phyloP scores from a whole-genome alignment of 352 stramenopile species.

The Globisporangium apiculatum region DNA sequence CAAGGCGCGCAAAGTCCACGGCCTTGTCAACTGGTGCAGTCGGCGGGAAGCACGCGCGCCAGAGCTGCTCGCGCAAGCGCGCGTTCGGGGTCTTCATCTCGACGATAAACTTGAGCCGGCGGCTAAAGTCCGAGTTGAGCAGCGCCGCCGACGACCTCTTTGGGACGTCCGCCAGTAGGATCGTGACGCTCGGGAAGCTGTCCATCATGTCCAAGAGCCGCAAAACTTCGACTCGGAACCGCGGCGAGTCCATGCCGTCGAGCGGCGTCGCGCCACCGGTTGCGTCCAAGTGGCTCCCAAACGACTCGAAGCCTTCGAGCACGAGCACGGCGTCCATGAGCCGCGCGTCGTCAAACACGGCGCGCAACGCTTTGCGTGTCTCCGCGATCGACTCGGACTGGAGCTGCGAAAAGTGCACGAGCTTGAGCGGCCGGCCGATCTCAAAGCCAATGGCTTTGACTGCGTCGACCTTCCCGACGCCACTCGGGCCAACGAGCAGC shows the following conservation, averaged over 20 bases:
- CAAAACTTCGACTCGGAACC: slow-evolving; percentile 68
- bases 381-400: slow-evolving; percentile 69
- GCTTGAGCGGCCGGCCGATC: slow-evolving; percentile 73
- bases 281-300: slow-evolving; percentile 67
- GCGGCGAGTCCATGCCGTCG: slow-evolving; percentile 60
- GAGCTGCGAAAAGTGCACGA: slow-evolving; percentile 74
- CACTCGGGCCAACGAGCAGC: slow-evolving; percentile 56
- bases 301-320: slow-evolving; percentile 83
- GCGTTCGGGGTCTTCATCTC: slow-evolving; percentile 77
- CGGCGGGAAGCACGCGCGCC: slow-evolving; percentile 65
- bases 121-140: slow-evolving; percentile 58
- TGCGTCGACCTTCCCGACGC: slow-evolving; percentile 70
- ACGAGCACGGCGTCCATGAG: slow-evolving; percentile 85
- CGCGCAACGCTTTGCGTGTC: slow-evolving; percentile 62
- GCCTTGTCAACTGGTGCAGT: slow-evolving; percentile 53
- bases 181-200: slow-evolving; percentile 69
- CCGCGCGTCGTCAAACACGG: slow-evolving; percentile 81
- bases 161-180: slow-evolving; percentile 70
- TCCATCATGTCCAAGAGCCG: slow-evolving; percentile 75
- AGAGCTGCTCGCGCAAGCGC: slow-evolving; percentile 64
- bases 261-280: slow-evolving; percentile 25
- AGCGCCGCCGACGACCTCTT: slow-evolving; percentile 34
- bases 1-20: slow-evolving; percentile 65
- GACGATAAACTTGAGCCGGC: slow-evolving; percentile 81
- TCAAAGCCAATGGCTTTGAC: slow-evolving; percentile 82